These are phyloP conservation scores for Colletotrichum australisinense DNA, from an alignment of 2,329 filamentous ascomycete species.

Conservation along the genomic window DNA sequence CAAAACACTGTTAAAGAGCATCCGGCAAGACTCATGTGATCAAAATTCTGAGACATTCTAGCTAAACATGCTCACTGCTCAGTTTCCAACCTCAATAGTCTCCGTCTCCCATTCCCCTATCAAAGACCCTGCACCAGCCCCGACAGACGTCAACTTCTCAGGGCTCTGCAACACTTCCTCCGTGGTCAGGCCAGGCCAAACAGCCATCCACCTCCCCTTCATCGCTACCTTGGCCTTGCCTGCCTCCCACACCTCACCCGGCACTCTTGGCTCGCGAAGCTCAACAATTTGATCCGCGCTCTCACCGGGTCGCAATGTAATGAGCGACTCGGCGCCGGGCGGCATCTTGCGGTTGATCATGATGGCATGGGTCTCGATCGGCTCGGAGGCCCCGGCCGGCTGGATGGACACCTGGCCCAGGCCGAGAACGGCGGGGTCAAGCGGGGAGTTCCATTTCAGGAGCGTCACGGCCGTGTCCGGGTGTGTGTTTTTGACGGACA, in stretches of 20 bases:
- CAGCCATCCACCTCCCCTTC: neutral
- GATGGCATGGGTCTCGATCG: conserved; percentile 51
- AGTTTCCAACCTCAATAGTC: neutral
- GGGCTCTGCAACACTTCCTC: neutral
- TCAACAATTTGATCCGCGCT: neutral
- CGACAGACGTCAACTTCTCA: neutral
- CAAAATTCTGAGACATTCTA: no score
- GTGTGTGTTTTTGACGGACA: conserved; percentile 54
- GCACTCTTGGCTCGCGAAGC: neutral
- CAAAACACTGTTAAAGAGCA: no score
- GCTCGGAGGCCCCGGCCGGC: conserved; percentile 44
- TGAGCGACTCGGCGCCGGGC: conserved; percentile 49
- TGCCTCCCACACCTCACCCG: neutral
- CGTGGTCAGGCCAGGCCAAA: neutral
- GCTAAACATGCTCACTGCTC: no score
- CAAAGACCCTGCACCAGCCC: neutral
- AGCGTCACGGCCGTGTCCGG: conserved; percentile 49
- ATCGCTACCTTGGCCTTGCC: neutral
- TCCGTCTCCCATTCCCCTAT: neutral
- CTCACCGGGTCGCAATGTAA: conserved; percentile 39
- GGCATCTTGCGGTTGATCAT: conserved; percentile 55
- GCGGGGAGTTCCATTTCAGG: conserved; percentile 55
- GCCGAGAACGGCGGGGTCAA: conserved; percentile 53
- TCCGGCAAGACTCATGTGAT: no score
- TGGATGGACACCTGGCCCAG: conserved; percentile 54